These are phyloP conservation scores for Malassezia yamatoensis DNA, from an alignment of 1,284 basidiomycete genomes.

Conservation along the genomic window DNA sequence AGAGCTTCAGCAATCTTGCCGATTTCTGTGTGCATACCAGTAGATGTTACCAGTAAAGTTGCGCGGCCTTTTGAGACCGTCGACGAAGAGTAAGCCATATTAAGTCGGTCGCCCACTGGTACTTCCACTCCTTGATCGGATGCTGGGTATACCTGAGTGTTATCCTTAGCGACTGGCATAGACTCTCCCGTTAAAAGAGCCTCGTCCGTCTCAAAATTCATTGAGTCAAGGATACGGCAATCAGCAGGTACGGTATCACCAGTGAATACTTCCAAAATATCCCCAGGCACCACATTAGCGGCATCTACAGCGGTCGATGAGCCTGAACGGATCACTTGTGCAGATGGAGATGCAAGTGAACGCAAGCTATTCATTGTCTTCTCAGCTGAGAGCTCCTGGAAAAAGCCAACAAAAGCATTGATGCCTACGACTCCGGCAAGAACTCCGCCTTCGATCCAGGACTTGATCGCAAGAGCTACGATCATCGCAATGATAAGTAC, in stretches of 20 bases:
- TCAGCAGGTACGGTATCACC: conserved; percentile 45
- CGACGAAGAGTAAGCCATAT: conserved; percentile 57
- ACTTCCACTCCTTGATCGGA: conserved; percentile 25
- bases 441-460: conserved; percentile 60
- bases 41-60: conserved; percentile 56
- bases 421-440: conserved; percentile 58
- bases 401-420: conserved; percentile 52
- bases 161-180: conserved; percentile 57
- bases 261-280: conserved; percentile 46
- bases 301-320: conserved; percentile 54
- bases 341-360: conserved; percentile 57
- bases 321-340: conserved; percentile 55
- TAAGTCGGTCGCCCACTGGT: conserved; percentile 55
- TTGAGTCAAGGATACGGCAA: conserved; percentile 40
- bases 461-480: conserved; percentile 55
- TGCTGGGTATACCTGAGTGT: conserved; percentile 24
- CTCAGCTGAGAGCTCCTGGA: conserved; percentile 56
- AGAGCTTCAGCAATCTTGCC: conserved; percentile 45
- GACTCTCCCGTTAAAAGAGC: conserved; percentile 62
- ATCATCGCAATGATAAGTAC: conserved; percentile 56
- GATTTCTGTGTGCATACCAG: conserved; percentile 55
- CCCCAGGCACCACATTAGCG: conserved; percentile 56
- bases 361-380: conserved; percentile 57
- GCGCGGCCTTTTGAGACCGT: conserved; percentile 61
- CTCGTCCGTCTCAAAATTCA: conserved; percentile 54